phyloP scores from a whole-genome alignment of 176 grass and related monocot species.

The Phyllostachys edulis region DNA sequence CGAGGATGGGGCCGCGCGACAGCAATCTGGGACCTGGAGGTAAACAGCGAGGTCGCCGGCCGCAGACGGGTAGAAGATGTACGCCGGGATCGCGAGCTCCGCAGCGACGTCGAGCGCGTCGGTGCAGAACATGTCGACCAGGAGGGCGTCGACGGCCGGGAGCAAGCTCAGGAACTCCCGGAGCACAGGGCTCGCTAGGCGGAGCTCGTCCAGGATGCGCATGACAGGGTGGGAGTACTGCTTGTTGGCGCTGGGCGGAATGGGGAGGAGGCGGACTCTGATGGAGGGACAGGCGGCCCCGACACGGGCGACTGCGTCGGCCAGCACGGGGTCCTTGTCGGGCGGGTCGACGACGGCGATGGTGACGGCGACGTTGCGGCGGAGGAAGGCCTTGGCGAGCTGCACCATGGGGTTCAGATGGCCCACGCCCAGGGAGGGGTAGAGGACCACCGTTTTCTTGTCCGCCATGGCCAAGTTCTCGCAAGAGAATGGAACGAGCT shows the following conservation, averaged over 20 bases:
- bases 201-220: constrained; percentile 7
- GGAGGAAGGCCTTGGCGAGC: constrained; percentile 52
- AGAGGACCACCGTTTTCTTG: constrained; percentile 51
- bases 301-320: constrained; percentile 25
- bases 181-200: constrained; percentile 9
- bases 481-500: background rate
- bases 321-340: constrained; percentile 9
- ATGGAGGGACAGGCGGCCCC: constrained; percentile 32
- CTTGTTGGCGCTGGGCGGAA: background rate
- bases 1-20: constrained; percentile 5
- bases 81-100: constrained; percentile 47
- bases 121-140: constrained; percentile 74
- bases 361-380: constrained; percentile 40
- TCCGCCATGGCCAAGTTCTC: constrained; percentile 14
- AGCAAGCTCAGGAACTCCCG: background rate
- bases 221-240: background rate
- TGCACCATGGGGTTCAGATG: constrained; percentile 64
- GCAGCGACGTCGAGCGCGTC: constrained; percentile 51
- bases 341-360: constrained; percentile 36
- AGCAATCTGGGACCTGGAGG: constrained; percentile 14
- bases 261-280: constrained; percentile 31
- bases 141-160: constrained; percentile 29
- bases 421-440: constrained; percentile 48
- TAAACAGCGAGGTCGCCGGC: constrained; percentile 39
- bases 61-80: constrained; percentile 50